Conservation (phyloP, 2,329 filamentous ascomycete genomes). For the Neonectria faginata region DNA sequence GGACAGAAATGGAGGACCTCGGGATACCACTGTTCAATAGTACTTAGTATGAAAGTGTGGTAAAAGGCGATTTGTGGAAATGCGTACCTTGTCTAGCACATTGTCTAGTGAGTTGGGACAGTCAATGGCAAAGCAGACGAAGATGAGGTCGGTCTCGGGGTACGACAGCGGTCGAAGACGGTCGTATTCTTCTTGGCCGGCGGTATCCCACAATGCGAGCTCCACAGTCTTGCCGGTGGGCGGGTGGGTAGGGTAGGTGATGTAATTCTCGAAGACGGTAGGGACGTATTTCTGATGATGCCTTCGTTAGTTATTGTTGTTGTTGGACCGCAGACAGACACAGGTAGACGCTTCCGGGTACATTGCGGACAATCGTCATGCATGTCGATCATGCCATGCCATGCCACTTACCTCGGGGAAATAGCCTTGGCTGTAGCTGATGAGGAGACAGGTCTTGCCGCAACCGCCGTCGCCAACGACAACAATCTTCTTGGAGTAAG, state of each 20-base stretch:
- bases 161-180: conserved; percentile 94
- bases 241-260: conserved; percentile 92
- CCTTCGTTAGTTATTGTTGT: conserved; percentile 24
- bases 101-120: conserved; percentile 98
- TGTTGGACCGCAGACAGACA: background rate
- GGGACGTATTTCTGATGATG: conserved; percentile 92
- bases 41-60: conserved; percentile 18
- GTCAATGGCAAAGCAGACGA: conserved; percentile 99
- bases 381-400: background rate
- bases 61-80: conserved; percentile 41
- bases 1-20: conserved; percentile 99
- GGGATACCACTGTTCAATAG: conserved; percentile 86
- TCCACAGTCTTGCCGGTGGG: conserved; percentile 94
- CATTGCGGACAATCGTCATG: background rate
- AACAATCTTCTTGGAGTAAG: conserved; percentile 99
- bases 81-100: conserved; percentile 92
- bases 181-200: conserved; percentile 98
- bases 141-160: conserved; percentile 96
- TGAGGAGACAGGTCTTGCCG: conserved; percentile 97
- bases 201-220: conserved; percentile 97
- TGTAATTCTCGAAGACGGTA: conserved; percentile 99
- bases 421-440: conserved; percentile 98
- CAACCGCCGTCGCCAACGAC: conserved; percentile 98
- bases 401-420: conserved; percentile 86
- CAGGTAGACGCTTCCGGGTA: background rate